Evolutionary conservation across 169 alveolate genomes (phyloP).

Genomic region (Eimeria necatrix): DNA sequence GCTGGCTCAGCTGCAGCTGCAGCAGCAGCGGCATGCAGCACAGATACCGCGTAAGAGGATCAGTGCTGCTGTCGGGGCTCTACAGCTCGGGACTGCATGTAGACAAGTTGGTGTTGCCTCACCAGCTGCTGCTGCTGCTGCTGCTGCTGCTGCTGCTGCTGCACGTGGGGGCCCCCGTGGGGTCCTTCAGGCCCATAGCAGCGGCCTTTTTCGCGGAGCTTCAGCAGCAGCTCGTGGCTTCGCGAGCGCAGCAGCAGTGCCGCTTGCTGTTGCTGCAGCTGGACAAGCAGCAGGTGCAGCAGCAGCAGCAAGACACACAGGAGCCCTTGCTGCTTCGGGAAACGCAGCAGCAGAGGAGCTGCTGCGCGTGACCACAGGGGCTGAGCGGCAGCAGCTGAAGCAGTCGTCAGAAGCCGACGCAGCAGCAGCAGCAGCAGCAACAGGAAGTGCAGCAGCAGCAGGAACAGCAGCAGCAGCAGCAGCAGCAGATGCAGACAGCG

Average conservation of each 20-base stretch:
- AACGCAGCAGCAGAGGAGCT: constrained; percentile 32
- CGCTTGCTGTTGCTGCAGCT: not conserved
- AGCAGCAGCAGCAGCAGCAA: not conserved
- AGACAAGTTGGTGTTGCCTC: not conserved
- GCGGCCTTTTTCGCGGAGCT: not conserved
- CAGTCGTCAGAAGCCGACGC: not conserved
- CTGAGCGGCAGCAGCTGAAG: not conserved
- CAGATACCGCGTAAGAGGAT: not conserved
- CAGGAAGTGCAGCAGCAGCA: not conserved
- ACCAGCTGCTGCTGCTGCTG: not conserved
- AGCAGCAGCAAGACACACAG: constrained; percentile 56
- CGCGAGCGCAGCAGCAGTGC: constrained; percentile 42
- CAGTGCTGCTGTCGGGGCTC: no score
- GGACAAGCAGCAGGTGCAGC: constrained; percentile 35
- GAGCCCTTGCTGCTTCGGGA: constrained; percentile 47
- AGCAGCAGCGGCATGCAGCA: not conserved
- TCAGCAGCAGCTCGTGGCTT: not conserved
- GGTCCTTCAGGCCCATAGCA: no score
- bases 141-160: not conserved
- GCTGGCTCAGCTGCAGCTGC: not conserved
- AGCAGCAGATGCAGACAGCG: not conserved
- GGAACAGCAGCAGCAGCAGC: not conserved
- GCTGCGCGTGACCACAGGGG: not conserved
- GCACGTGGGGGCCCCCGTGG: no score
- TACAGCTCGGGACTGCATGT: no score